phyloP scores from a whole-genome alignment of 371 early-diverging fungal species.

The Mucor plumbeus region DNA sequence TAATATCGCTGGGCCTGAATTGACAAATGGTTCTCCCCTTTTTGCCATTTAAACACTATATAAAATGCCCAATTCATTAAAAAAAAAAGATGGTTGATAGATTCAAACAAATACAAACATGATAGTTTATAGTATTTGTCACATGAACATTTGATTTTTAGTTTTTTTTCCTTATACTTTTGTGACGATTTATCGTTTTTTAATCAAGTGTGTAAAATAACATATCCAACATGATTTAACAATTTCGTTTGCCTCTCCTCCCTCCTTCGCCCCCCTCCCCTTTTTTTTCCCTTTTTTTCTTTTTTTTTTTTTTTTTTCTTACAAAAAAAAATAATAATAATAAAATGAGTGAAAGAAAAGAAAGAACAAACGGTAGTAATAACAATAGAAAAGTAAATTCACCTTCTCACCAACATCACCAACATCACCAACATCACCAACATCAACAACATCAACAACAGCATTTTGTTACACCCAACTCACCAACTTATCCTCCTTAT shows the following conservation, averaged over 20 bases:
- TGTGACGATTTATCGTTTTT: background rate
- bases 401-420: background rate
- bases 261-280: background rate
- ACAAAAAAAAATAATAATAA: background rate
- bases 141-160: background rate
- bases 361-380: conserved; percentile 9
- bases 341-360: conserved; percentile 17
- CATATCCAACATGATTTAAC: background rate
- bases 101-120: background rate
- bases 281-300: background rate
- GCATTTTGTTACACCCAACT: conserved; percentile 16
- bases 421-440: conserved; percentile 8
- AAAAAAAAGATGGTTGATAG: background rate
- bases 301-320: background rate
- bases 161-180: background rate
- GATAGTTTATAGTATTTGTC: background rate
- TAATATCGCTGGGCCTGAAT: background rate
- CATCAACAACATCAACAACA: background rate
- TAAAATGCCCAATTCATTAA: background rate
- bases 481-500: conserved; percentile 22
- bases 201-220: background rate
- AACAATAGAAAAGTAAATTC: background rate
- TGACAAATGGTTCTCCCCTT: background rate
- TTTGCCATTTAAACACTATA: background rate
- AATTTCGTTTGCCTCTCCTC: background rate